Percentiles rank a stretch among this genome's conserved stretches.
Evolutionary conservation across 306 rosid genomes (phyloP).

Genomic region (Cucurbita moschata): DNA sequence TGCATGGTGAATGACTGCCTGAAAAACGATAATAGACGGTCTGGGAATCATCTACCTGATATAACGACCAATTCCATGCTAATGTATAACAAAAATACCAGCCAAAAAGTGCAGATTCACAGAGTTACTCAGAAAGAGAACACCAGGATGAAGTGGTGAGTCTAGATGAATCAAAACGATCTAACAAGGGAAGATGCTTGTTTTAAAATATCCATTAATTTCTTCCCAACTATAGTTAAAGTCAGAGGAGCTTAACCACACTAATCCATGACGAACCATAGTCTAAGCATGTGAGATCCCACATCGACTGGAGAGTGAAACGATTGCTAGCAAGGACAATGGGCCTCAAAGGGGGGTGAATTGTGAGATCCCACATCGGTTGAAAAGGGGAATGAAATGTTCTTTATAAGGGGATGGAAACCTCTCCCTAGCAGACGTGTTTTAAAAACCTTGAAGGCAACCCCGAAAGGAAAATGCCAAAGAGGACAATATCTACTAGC

Average conservation of each 20-base stretch:
- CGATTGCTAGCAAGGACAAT: too few species aligned
- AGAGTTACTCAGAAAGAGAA: neutral
- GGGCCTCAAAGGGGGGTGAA: too few species aligned
- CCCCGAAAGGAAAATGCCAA: too few species aligned
- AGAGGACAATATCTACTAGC: too few species aligned
- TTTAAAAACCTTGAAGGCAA: too few species aligned
- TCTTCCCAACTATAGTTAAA: neutral
- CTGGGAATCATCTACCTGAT: neutral
- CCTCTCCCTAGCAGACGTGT: too few species aligned
- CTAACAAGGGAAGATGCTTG: neutral
- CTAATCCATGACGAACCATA: neutral
- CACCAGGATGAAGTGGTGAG: neutral
- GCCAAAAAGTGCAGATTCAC: neutral
- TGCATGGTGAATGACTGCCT: conserved; percentile 96
- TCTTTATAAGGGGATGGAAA: too few species aligned
- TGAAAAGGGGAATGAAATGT: too few species aligned
- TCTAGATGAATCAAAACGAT: neutral
- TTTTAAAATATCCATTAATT: neutral
- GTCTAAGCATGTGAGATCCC: neutral
- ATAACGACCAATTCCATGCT: neutral
- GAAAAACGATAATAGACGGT: conserved; percentile 12
- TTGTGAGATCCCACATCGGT: too few species aligned
- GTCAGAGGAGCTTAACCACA: neutral
- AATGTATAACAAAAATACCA: neutral
- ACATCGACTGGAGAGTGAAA: too few species aligned